Base-by-base conservation (phyloP, 331 rosid genomes). In the Arachis monticola region DNA sequence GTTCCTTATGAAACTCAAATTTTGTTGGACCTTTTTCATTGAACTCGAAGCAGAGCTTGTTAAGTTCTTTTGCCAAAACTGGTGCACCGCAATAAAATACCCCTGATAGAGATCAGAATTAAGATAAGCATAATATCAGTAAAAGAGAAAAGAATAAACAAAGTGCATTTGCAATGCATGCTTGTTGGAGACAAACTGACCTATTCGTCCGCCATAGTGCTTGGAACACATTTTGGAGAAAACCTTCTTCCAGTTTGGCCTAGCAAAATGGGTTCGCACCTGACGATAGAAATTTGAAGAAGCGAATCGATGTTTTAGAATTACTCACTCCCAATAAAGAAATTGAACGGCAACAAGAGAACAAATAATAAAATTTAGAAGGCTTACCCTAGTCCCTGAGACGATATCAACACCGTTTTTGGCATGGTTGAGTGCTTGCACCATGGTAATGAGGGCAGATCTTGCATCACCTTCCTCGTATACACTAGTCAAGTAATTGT, bases 171-270 rank as follows among this genome's bases (percentile, higher is more conserved):
- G 45, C 10, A 31, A 53, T 12, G 8, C 50, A 55, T 17, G 74
- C 64, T 67, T 61, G 31, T 35, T 75, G 55, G 74, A 80, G 68
- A 64, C 60, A 42, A 60, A 61, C 90, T 85, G 46, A 91, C 99
- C 99, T 79, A 95, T 95, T 82, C 92, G 82, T 27, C 96, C 99
- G 87, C 79, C 72, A 59, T 81, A 86, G 82, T 95, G 99, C 89
- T 95, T 95, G 76, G 99, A 90, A 74, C 89, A 88, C 55, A 91
- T 85, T 83, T 91, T 95, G 13, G 92, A 76, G 90, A 95, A 83
- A 78, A 95, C 99, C 83, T 92, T 95, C 92, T 95, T 95, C 99
- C 99, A 95, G 66, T 95, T 95, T 52, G 99, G 99, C 92, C 98
- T 88, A 9, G 99, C 99, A 79, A 95, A 95, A 86, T 95, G 99